Evolutionary conservation across 2,329 filamentous ascomycete genomes (phyloP), one percentile per base, ranked within the genome.

Genomic region (Alternaria ethzedia): DNA sequence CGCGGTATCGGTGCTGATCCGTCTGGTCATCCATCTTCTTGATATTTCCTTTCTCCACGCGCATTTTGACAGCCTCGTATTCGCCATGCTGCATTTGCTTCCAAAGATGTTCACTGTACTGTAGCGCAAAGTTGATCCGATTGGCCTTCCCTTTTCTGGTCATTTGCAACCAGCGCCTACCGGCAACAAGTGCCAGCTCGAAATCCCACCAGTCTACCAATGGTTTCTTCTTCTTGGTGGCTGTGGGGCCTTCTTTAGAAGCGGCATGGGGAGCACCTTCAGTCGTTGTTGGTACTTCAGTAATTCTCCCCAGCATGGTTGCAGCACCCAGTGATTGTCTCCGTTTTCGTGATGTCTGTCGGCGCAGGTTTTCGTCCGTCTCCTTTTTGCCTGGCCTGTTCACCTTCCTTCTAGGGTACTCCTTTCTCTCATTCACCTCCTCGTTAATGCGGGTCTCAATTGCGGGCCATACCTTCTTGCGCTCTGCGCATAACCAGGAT

Each of bases 21-120:
- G 15, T 2, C 32, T n/a, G 4, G 1, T 2, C 1, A 4, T n/a
- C 15, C 0, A 41, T 0, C 15, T 41, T n/a, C 15, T n/a, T 41
- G 2, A 0, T 41, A 0, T 41, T n/a, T 9, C 1, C 32, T 41
- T 1, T 5, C 1, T n/a, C 15, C 4, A 41, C 8, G 32, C 2
- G 32, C 2, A 3, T 3, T n/a, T 0, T 41, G 32, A 41, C 13
- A 1, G 2, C 32, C 32, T 41, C 0, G 32, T 41, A 41, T 2
- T n/a, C 15, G 15, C 15, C 15, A 41, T 3, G 15, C 8, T 41
- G 32, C 2, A 4, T 1, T 2, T 41, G 0, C n/a, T 4, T 41
- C 32, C 32, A 41, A 3, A 3, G 0, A 1, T n/a, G 0, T 41
- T 41, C 32, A n/a, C 32, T 41, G 2, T n/a, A 3, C 15, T 3